Conservation (phyloP, 495 filamentous ascomycete species). For the Lepidopterella palustris region DNA sequence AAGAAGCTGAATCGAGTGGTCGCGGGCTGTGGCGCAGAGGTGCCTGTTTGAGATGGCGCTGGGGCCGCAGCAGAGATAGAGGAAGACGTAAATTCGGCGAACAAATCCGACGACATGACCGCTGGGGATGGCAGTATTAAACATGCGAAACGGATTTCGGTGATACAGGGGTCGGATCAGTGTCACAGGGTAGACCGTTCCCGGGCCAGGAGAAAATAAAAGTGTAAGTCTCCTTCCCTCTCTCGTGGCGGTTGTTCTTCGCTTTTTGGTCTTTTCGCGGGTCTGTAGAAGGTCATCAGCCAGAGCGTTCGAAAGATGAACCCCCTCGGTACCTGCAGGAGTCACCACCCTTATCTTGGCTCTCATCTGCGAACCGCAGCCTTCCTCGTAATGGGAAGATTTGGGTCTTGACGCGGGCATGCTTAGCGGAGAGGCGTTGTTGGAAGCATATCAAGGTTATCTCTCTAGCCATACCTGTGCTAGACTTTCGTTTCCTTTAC, state of each 20-base stretch:
- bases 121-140: not conserved
- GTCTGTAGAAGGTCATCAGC: not conserved
- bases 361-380: too few relatives aligned
- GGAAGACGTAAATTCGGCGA: conserved; percentile 18
- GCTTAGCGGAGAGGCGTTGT: not conserved
- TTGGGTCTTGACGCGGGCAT: not conserved
- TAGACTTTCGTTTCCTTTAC: not conserved
- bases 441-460: too few relatives aligned
- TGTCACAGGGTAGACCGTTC: too few relatives aligned
- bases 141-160: not conserved
- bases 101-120: conserved; percentile 26
- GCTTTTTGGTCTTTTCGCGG: not conserved
- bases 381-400: not conserved
- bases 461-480: not conserved
- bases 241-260: not conserved
- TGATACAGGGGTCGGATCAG: not conserved
- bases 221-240: too few relatives aligned
- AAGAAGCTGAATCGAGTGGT: conserved; percentile 21
- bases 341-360: not conserved
- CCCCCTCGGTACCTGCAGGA: not conserved
- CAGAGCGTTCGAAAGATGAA: not conserved
- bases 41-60: not conserved
- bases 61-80: conserved; percentile 1
- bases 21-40: not conserved
- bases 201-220: too few relatives aligned